These are phyloP conservation scores for Leishmania aethiopica DNA, from an alignment of 208 protist species.

Conservation along the genomic window DNA sequence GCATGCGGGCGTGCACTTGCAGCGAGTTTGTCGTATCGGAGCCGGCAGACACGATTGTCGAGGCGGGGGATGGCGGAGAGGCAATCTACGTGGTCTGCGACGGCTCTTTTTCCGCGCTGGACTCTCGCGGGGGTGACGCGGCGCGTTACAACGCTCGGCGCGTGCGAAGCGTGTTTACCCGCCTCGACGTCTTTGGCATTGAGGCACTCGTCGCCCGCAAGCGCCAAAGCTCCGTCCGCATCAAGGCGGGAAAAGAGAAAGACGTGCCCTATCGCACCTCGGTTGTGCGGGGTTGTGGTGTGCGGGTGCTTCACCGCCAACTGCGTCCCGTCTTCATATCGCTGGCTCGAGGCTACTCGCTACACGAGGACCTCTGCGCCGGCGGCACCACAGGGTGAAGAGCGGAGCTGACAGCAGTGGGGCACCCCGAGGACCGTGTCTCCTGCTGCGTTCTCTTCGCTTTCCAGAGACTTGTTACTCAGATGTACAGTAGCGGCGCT, in stretches of 20 bases:
- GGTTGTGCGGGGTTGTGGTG: slow-evolving; percentile 39
- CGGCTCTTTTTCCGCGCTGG: slow-evolving; percentile 44
- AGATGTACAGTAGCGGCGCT: slow-evolving; percentile 6
- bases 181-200: slow-evolving; percentile 61
- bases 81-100: slow-evolving; percentile 49
- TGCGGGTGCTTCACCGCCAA: slow-evolving; percentile 45
- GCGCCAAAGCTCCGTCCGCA: slow-evolving; percentile 54
- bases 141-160: slow-evolving; percentile 37
- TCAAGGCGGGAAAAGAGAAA: slow-evolving; percentile 44
- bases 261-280: slow-evolving; percentile 18
- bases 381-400: background rate
- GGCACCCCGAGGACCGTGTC: background rate
- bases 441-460: background rate
- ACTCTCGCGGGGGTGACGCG: slow-evolving; percentile 32
- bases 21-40: slow-evolving; percentile 6
- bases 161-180: slow-evolving; percentile 30
- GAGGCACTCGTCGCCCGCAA: slow-evolving; percentile 53
- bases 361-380: slow-evolving; percentile 56
- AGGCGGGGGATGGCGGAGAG: slow-evolving; percentile 32
- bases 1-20: slow-evolving; percentile 59
- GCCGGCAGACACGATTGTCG: slow-evolving; percentile 36
- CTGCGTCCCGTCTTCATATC: slow-evolving; percentile 44
- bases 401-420: background rate
- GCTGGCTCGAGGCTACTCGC: slow-evolving; percentile 47
- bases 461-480: background rate